Percentiles rank a stretch among this genome's conserved stretches.
Conservation (phyloP, 1,139 yeast species). For the Suhomyces choctaworum region DNA sequence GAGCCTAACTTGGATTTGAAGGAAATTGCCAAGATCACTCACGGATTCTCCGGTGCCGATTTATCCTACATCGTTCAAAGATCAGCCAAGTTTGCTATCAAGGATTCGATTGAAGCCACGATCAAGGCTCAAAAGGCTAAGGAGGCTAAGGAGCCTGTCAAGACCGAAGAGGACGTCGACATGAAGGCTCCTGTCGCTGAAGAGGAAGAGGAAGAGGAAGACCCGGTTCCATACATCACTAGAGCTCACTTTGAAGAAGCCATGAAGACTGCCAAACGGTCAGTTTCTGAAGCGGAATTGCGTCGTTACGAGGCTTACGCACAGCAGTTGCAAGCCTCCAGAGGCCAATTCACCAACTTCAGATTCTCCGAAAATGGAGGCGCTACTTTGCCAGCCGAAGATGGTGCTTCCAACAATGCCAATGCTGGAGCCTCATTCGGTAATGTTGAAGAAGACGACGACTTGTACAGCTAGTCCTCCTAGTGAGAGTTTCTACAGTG, state of each 20-base stretch:
- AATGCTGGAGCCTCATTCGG: constrained; percentile 72
- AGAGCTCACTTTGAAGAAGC: constrained; percentile 96
- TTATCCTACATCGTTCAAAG: constrained; percentile 96
- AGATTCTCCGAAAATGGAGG: constrained; percentile 59
- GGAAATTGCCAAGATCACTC: constrained; percentile 89
- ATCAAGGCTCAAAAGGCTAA: constrained; percentile 55
- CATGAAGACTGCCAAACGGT: constrained; percentile 97
- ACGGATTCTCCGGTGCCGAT: constrained; percentile 99
- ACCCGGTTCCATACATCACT: constrained; percentile 94
- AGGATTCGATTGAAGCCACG: constrained; percentile 92
- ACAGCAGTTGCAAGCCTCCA: constrained; percentile 91
- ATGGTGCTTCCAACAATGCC: constrained; percentile 67
- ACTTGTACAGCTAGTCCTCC: constrained; percentile 67
- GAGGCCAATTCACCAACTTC: constrained; percentile 85
- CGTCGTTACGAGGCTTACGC: constrained; percentile 99
- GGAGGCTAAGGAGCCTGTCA: constrained; percentile 41
- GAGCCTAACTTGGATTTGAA: constrained; percentile 92
- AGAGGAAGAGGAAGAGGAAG: constrained; percentile 59
- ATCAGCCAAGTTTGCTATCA: constrained; percentile 97
- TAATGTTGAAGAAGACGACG: constrained; percentile 88
- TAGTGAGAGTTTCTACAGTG: neutral
- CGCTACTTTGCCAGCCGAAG: constrained; percentile 22
- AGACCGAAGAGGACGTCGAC: constrained; percentile 62
- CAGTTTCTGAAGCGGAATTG: constrained; percentile 94
- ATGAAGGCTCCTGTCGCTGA: constrained; percentile 46